A percentile compares a stretch with the other conserved stretches of the same genome.
Conservation (phyloP, 2,329 filamentous ascomycete species). For the Nothophoma quercina region DNA sequence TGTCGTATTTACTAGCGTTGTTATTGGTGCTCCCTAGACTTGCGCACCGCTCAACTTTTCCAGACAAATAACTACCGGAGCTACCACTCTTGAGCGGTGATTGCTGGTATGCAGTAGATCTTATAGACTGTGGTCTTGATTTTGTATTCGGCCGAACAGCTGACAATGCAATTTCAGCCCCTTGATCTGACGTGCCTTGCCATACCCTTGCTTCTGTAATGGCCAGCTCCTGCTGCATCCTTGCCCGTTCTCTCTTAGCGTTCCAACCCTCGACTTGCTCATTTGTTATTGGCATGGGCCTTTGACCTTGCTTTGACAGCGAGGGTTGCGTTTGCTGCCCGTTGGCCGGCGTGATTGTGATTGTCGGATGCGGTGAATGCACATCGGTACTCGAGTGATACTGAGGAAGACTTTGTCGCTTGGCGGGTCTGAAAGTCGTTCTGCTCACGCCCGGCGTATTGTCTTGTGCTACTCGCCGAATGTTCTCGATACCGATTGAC, state of each 20-base stretch:
- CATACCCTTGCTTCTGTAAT: constrained; percentile 18
- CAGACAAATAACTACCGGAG: constrained; percentile 12
- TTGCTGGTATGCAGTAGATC: constrained; percentile 24
- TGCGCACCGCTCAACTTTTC: constrained; percentile 9
- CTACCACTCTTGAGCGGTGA: constrained; percentile 24
- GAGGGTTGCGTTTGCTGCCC: constrained; percentile 9
- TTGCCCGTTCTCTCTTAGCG: constrained; percentile 26
- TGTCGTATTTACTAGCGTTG: constrained; percentile 4
- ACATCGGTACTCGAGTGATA: constrained; percentile 8
- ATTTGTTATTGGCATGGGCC: neutral
- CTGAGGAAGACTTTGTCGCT: constrained; percentile 29
- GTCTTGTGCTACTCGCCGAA: constrained; percentile 2
- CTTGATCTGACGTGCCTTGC: constrained; percentile 19
- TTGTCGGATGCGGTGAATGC: constrained; percentile 1
- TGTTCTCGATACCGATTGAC: constrained; percentile 13
- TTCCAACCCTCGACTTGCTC: constrained; percentile 28
- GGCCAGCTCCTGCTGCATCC: constrained; percentile 25
- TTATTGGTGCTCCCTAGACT: constrained; percentile 10
- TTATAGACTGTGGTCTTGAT: constrained; percentile 14
- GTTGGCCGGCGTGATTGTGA: constrained; percentile 10
- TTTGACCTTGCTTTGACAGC: neutral
- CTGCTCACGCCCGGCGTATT: neutral
- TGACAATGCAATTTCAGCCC: constrained; percentile 14
- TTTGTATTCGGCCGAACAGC: constrained; percentile 8
- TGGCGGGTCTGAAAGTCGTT: constrained; percentile 12